Evolutionary conservation across 2,329 filamentous ascomycete genomes (phyloP).

Genomic region (Falciphora oryzae): DNA sequence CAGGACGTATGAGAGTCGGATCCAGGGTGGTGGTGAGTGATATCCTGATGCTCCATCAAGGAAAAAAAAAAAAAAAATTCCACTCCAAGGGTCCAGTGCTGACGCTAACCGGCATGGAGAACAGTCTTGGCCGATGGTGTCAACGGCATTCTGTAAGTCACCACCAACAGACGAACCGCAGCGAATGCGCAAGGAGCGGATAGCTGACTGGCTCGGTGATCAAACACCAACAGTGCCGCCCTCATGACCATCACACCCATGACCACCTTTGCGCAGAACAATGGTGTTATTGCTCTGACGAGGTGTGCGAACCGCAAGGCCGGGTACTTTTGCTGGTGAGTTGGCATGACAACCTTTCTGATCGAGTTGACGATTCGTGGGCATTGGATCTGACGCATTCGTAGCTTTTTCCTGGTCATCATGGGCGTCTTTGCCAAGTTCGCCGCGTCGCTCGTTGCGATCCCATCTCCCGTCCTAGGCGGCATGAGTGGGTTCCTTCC

Average conservation of each 20-base stretch:
- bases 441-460: conserved; percentile 70
- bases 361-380: background rate
- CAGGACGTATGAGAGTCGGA: conserved; percentile 64
- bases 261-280: conserved; percentile 78
- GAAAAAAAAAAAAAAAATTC: too few species aligned
- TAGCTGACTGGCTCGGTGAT: background rate
- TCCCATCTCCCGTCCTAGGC: conserved; percentile 60
- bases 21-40: conserved; percentile 57
- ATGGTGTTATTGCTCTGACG: conserved; percentile 77
- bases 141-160: conserved; percentile 55
- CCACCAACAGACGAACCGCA: background rate
- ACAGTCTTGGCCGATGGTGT: conserved; percentile 67
- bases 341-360: background rate
- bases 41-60: background rate
- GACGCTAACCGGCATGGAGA: background rate
- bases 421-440: conserved; percentile 84
- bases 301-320: conserved; percentile 76
- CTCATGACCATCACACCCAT: conserved; percentile 77
- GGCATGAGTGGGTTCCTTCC: conserved; percentile 44
- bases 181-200: background rate
- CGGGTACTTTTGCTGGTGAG: conserved; percentile 64
- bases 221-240: conserved; percentile 40
- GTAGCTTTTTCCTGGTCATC: conserved; percentile 63
- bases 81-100: background rate
- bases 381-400: background rate